Percentiles rank a stretch among this genome's conserved stretches.
Conservation (phyloP, 2,329 filamentous ascomycete species). For the Neoarthrinium moseri region DNA sequence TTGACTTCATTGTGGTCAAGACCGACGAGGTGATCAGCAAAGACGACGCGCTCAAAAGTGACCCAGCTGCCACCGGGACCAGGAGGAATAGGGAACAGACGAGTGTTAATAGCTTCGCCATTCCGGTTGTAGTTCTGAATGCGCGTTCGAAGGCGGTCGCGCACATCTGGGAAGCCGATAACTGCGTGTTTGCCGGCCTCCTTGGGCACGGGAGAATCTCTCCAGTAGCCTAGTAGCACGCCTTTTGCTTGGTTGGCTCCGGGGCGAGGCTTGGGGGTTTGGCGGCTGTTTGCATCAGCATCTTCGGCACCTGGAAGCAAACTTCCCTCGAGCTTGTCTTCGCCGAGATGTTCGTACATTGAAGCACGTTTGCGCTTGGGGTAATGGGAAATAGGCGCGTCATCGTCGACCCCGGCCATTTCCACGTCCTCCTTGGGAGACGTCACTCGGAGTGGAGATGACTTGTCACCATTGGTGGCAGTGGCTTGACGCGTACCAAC, state of each 20-base stretch:
- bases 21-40: constrained; percentile 54
- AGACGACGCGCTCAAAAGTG: constrained; percentile 60
- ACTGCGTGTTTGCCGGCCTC: constrained; percentile 54
- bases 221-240: constrained; percentile 58
- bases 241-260: constrained; percentile 38
- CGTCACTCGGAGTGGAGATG: constrained; percentile 29
- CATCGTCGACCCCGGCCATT: constrained; percentile 41
- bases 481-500: constrained; percentile 34
- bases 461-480: constrained; percentile 36
- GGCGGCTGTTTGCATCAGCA: constrained; percentile 18
- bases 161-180: constrained; percentile 61
- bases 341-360: constrained; percentile 47
- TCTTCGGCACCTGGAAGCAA: constrained; percentile 29
- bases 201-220: constrained; percentile 52
- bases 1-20: constrained; percentile 58
- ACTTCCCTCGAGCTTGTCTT: constrained; percentile 42
- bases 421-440: constrained; percentile 42
- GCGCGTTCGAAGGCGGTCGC: constrained; percentile 59
- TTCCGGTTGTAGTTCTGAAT: constrained; percentile 49
- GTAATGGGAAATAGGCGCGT: constrained; percentile 37
- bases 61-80: constrained; percentile 65
- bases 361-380: constrained; percentile 57
- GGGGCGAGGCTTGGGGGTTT: constrained; percentile 26
- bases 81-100: constrained; percentile 47
- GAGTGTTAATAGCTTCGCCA: constrained; percentile 44